Percentiles rank a stretch among this genome's conserved stretches.
Conservation (phyloP, 2,329 filamentous ascomycete species). For the Colletotrichum higginsianum region DNA sequence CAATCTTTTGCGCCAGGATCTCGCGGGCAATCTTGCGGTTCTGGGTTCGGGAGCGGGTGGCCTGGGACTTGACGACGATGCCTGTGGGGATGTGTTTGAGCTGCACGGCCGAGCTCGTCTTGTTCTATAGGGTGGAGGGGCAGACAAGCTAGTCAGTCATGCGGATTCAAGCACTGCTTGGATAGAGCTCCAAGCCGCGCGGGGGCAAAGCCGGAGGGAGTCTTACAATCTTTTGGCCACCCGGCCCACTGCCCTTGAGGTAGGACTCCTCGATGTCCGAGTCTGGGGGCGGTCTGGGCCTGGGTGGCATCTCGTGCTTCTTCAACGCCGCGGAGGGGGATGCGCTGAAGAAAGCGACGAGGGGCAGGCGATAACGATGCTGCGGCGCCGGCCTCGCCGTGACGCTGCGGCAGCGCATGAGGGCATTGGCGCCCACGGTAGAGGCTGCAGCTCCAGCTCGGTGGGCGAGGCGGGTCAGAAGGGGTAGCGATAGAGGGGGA, state of each 20-base stretch:
- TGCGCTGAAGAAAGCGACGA: slow-evolving; percentile 50
- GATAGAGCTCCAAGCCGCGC: slow-evolving; percentile 19
- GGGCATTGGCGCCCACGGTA: slow-evolving; percentile 17
- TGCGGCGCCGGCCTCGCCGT: slow-evolving; percentile 17
- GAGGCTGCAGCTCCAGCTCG: slow-evolving; percentile 1
- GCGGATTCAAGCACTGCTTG: slow-evolving; percentile 11
- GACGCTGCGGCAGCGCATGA: slow-evolving; percentile 13
- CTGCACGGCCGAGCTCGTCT: slow-evolving; percentile 96
- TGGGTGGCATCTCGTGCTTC: slow-evolving; percentile 75
- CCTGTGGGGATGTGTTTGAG: slow-evolving; percentile 91
- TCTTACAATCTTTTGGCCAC: slow-evolving; percentile 92
- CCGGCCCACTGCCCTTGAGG: slow-evolving; percentile 91
- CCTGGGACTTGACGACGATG: slow-evolving; percentile 94
- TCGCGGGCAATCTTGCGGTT: slow-evolving; percentile 89
- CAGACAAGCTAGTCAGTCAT: slow-evolving; percentile 13
- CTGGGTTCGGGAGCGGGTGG: slow-evolving; percentile 86
- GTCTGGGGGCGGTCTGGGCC: slow-evolving; percentile 80
- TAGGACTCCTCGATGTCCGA: slow-evolving; percentile 87
- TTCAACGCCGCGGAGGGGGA: slow-evolving; percentile 58
- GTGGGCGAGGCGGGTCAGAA: slow-evolving; percentile 12
- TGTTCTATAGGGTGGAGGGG: slow-evolving; percentile 73
- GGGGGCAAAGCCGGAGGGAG: not conserved
- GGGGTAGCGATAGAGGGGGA: slow-evolving; percentile 7
- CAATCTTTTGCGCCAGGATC: slow-evolving; percentile 81
- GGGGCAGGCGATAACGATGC: not conserved